Evolutionary conservation across 2,329 filamentous ascomycete genomes (phyloP), one percentile per base, ranked within the genome.

Genomic region (Nigrospora sphaerica): DNA sequence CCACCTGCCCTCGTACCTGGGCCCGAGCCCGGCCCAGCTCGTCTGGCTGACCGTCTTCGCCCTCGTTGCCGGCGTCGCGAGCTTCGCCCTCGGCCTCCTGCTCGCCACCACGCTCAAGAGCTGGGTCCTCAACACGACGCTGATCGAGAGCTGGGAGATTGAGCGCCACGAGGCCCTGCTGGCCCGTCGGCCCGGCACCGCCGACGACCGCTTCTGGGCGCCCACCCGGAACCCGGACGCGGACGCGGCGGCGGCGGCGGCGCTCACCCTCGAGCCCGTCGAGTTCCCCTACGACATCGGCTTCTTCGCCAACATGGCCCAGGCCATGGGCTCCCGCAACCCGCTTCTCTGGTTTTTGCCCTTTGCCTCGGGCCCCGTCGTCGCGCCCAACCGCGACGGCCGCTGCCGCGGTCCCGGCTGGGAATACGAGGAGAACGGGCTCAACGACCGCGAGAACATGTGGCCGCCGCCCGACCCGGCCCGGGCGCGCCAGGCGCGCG

Each of bases 211-310:
- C 1, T 58, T 32, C 17, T 32, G 40, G 17, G 40, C 32, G 32
- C 32, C 62, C 10, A 62, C 64, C 32, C 65, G 65, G 9, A 62
- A 66, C 28, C 58, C 48, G 3, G 54, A 50, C 35, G 54, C 52
- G 32, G 52, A 52, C n/a, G 56, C 42, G 16, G 49, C 56, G 39
- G 55, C 53, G 10, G 56, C 52, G 23, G 68, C 73, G 45, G 71
- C 69, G 12, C 51, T 83, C 3, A 66, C 71, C 12, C 74, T 86
- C 38, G 71, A 77, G 47, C 77, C 73, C 45, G 78, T 91, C 56
- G 86, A 92, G 62, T 93, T 89, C 55, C 88, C 88, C 0, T 93
- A 90, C 65, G 88, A 95, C 57, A 67, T 92, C 39, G 86, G 86
- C 42, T 71, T 93, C 55, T 89, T 80, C 68, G 62, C 69, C 33